These are phyloP conservation scores for Brassica cretica DNA, from an alignment of 345 rosid species.

Conservation along the genomic window DNA sequence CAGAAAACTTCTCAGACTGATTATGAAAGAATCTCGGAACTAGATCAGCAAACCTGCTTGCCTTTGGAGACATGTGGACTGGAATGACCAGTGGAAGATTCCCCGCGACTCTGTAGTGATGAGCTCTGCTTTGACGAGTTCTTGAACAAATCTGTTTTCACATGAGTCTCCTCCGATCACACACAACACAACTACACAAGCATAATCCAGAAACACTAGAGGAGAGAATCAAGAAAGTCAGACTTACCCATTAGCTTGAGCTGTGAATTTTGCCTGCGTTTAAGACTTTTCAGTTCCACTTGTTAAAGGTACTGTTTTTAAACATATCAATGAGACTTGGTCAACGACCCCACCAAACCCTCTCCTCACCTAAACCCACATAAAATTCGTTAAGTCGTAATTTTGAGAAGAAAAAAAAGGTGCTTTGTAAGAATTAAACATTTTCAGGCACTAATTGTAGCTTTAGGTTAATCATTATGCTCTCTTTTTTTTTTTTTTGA, in stretches of 20 bases:
- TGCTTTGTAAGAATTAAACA: not conserved
- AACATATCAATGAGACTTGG: not conserved
- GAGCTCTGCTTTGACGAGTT: not conserved
- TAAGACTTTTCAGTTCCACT: not conserved
- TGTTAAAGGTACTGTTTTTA: not conserved
- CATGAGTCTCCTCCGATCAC: not conserved
- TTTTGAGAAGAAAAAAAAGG: not conserved
- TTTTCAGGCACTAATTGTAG: not conserved
- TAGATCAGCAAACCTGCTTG: constrained; percentile 29
- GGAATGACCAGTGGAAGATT: constrained; percentile 14
- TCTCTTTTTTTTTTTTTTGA: too few relatives aligned
- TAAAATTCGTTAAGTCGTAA: not conserved
- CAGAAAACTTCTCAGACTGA: not conserved
- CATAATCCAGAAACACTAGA: not conserved
- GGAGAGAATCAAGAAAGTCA: not conserved
- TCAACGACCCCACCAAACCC: not conserved
- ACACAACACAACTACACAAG: not conserved
- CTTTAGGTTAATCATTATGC: not conserved
- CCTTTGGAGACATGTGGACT: constrained; percentile 3
- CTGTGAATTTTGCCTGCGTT: not conserved
- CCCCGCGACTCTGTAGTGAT: not conserved
- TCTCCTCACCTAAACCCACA: not conserved
- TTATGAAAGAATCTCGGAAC: not conserved
- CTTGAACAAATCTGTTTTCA: not conserved
- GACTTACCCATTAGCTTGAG: not conserved